Evolutionary conservation across 2,329 filamentous ascomycete genomes (phyloP), one percentile per base, ranked within the genome.

Genomic region (Camptophora hylomeconis): DNA sequence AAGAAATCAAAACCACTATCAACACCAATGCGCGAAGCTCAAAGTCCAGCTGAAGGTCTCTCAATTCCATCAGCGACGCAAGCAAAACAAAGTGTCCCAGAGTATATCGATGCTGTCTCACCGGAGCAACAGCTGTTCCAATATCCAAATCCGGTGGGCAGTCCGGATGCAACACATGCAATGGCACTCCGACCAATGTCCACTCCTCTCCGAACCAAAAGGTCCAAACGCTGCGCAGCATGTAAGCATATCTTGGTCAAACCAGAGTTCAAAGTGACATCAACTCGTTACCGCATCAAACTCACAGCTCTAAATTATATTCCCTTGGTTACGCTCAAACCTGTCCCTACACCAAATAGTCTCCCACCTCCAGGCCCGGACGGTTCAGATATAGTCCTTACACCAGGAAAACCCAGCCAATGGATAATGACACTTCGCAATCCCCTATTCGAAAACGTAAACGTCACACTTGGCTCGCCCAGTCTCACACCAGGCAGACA

Each of bases 191-290:
- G 82, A 16, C 89, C 89, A 0, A 68, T 86, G 9, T 77, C 86
- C 0, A 78, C 80, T 10, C 68, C 92, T 2, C 71, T 98, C 9
- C 77, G 83, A 32, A 92, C 87, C 0, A 94, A 94, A 50, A 79
- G 87, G 20, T 84, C 83, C 12, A 95, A 94, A 58, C 81, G 89
- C 24, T 98, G 89, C 54, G 79, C 82, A 28, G 70, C 77, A 7
- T 98, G 89, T 57, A 78, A 89, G 8, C 87, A 95, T 58, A 94
- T 95, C 49, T 78, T 98, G 44, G 80, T 83, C 37, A 92, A 92
- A 52, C 89, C 87, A 9, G 89, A 98, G 55, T 72, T 76, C 35
- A 98, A 95, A 54, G 76, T 92, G 17, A 73, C 75, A 25, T 87
- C 80, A 29, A 89, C 80, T 5, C 78, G 86, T 17, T 95, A 89